A percentile compares a stretch with the other conserved stretches of the same genome.
Evolutionary conservation across 768 basidiomycete genomes (phyloP).

Genomic region (Erythrobasidium yunnanense): DNA sequence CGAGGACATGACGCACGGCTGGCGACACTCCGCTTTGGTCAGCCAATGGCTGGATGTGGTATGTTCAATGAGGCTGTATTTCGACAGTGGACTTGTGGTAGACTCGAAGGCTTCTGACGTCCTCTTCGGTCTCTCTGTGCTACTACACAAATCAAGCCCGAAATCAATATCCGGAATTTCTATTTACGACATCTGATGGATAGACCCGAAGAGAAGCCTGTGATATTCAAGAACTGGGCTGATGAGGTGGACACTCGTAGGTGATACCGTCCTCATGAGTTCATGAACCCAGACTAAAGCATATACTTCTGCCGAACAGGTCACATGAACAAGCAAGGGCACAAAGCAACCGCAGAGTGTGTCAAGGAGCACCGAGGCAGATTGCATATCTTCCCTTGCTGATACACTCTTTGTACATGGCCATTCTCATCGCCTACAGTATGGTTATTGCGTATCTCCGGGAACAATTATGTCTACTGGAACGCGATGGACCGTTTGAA

Average conservation of each 20-base stretch:
- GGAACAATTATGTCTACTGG: constrained; percentile 15
- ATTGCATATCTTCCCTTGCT: neutral
- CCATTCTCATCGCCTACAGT: neutral
- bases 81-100: neutral
- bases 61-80: neutral
- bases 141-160: neutral
- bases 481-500: constrained; percentile 4
- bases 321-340: constrained; percentile 16
- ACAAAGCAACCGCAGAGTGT: constrained; percentile 4
- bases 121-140: neutral
- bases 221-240: constrained; percentile 6
- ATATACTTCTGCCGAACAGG: neutral
- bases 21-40: neutral
- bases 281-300: too few species aligned
- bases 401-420: neutral
- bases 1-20: constrained; percentile 20
- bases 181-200: constrained; percentile 23
- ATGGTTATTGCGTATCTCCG: constrained; percentile 22
- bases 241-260: neutral
- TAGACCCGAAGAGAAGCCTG: neutral
- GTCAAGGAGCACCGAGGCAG: neutral
- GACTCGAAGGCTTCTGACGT: too few species aligned
- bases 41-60: constrained; percentile 7
- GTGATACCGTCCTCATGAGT: neutral
- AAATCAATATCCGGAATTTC: constrained; percentile 25